A percentile compares a stretch with the other conserved stretches of the same genome.
These are phyloP conservation scores for Croton laevigatus DNA, from an alignment of 441 rosid species.

Conservation along the genomic window DNA sequence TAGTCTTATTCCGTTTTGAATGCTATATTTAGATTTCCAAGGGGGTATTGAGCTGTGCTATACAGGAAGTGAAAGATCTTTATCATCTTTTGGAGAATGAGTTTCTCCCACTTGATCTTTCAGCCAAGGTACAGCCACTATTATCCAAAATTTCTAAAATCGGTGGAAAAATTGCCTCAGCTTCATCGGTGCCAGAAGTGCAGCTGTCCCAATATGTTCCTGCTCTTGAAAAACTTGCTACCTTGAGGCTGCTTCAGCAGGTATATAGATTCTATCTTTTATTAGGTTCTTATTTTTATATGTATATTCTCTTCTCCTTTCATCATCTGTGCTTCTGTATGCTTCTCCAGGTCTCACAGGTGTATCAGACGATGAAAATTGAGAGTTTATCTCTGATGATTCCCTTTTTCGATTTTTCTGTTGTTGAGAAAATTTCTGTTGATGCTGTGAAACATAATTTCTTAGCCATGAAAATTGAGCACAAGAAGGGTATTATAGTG, in stretches of 20 bases:
- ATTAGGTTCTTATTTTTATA: neutral
- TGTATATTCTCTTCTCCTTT: neutral
- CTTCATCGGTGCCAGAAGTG: slow-evolving; percentile 90
- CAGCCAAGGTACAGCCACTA: slow-evolving; percentile 71
- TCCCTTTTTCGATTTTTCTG: slow-evolving; percentile 83
- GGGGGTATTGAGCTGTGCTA: slow-evolving; percentile 91
- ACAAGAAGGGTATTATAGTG: slow-evolving; percentile 65
- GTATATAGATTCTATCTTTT: slow-evolving; percentile 33
- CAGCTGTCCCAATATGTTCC: slow-evolving; percentile 82
- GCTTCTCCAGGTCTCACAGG: slow-evolving; percentile 73
- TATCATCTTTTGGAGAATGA: slow-evolving; percentile 90
- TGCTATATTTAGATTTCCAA: slow-evolving; percentile 56
- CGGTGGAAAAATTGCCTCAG: slow-evolving; percentile 90
- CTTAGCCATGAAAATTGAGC: slow-evolving; percentile 86
- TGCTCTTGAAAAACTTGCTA: slow-evolving; percentile 80
- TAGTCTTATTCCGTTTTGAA: slow-evolving; percentile 5
- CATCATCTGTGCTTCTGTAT: neutral
- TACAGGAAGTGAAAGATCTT: slow-evolving; percentile 94
- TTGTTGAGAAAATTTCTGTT: slow-evolving; percentile 86
- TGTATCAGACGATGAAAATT: slow-evolving; percentile 83
- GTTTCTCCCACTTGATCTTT: slow-evolving; percentile 82
- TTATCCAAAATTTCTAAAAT: slow-evolving; percentile 72
- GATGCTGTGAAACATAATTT: slow-evolving; percentile 86
- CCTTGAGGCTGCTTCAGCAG: slow-evolving; percentile 92
- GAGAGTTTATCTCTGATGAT: slow-evolving; percentile 74